Base-by-base conservation (phyloP, 108 stramenopile species). In the Pseudonitzschia multiseries region DNA sequence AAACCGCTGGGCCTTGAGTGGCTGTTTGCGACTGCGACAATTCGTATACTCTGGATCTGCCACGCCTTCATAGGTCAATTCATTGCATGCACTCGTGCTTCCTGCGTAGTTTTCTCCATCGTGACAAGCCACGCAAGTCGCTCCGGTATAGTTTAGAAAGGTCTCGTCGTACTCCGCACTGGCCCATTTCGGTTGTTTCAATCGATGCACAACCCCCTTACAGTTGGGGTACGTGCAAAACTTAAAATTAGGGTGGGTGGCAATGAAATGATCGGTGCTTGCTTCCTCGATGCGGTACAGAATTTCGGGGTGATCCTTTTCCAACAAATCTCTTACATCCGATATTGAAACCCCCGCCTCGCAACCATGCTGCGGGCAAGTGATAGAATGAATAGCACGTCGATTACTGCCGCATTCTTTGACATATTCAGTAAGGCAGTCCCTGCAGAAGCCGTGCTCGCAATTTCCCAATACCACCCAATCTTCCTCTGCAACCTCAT, bases 171-270 rank as follows among this genome's bases (percentile, higher is more conserved):
- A 42, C 12, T 66, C 74, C 20, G 69, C 31, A 20, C 54, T 73
- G 2, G 71, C 22, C 20, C 78, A 54, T 41, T 57, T 67, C 27
- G 62, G 20, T 13, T 71, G 77, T 15, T 44, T 28, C 20, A 77
- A n/a, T 10, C 80, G 52, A 26, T 81, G 64, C 1, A 83, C 77
- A n/a, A 83, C 50, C 8, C 85, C 82, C 8, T n/a, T 36, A 46
- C 85, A 86, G 4, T 82, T 82, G 15, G 85, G 85, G 50, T 81
- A 77, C 4, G 75, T 68, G 51, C 85, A 86, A 73, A 81, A 86
- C 21, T 67, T 71, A 24, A 79, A 60, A 65, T 83, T 82, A n/a
- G 72, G 15, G 2, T 77, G 59, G 9, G 77, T 20, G 13, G 74
- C 22, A 26, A 86, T 71, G 59, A 86, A 86, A 26, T 75, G 60